Percentiles rank a stretch among this genome's conserved stretches.
Conservation (phyloP, 164 flowering plant genomes). For the Annona cherimola region DNA sequence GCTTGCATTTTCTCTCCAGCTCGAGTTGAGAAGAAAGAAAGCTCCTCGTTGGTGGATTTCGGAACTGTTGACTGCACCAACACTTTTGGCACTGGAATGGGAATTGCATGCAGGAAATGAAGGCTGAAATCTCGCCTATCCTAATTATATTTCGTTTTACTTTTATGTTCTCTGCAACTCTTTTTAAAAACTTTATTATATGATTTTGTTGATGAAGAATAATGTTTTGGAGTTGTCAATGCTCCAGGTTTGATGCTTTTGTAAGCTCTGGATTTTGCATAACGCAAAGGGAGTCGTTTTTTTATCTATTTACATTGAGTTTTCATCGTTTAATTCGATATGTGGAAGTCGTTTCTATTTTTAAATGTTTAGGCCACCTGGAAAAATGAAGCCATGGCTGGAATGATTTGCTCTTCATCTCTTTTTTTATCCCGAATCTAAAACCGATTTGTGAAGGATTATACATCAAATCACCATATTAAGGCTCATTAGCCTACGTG, state of each 20-base stretch:
- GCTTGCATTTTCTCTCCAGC: conserved; percentile 45
- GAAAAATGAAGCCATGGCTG: not conserved
- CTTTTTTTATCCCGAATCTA: not conserved
- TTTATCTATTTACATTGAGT: too few species aligned
- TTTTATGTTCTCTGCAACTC: not conserved
- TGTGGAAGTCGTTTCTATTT: too few species aligned
- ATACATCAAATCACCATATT: too few species aligned
- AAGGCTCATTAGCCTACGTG: too few species aligned
- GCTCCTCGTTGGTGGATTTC: conserved; percentile 22
- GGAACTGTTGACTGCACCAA: conserved; percentile 47
- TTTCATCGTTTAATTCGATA: not conserved
- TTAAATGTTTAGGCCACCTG: not conserved
- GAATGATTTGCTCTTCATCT: not conserved
- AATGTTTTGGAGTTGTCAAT: too few species aligned
- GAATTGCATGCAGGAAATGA: conserved; percentile 54
- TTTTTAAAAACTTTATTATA: not conserved
- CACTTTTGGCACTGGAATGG: conserved; percentile 38
- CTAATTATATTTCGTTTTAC: not conserved
- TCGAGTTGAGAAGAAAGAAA: conserved; percentile 13
- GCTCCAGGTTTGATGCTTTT: too few species aligned
- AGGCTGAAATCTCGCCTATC: not conserved
- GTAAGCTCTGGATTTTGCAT: too few species aligned
- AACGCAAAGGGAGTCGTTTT: too few species aligned
- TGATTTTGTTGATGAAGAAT: not conserved
- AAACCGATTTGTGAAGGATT: too few species aligned